Conservation (phyloP, 2,329 filamentous ascomycete genomes). For the Tolypocladium amazonense region DNA sequence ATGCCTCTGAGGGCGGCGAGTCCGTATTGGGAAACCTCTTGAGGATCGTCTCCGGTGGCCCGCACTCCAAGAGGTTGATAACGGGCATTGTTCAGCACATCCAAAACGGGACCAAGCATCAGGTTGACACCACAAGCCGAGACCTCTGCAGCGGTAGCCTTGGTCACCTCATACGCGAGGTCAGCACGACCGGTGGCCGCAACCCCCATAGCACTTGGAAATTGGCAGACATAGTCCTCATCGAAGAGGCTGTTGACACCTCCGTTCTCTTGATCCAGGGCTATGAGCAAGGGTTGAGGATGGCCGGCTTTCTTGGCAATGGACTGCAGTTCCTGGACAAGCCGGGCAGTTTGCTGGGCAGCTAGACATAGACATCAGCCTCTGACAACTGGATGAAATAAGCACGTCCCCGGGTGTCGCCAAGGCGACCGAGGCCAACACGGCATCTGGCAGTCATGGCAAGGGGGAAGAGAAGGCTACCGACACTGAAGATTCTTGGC, state of each 20-base stretch:
- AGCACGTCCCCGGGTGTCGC: neutral
- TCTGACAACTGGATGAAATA: neutral
- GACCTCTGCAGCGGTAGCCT: slow-evolving; percentile 86
- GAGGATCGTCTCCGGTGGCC: slow-evolving; percentile 84
- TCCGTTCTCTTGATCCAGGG: slow-evolving; percentile 94
- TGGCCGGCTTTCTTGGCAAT: slow-evolving; percentile 88
- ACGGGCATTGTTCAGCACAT: slow-evolving; percentile 86
- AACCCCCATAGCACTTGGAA: slow-evolving; percentile 92
- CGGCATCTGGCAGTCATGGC: neutral
- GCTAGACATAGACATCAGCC: slow-evolving; percentile 42
- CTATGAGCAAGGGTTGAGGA: slow-evolving; percentile 79
- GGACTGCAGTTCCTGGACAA: slow-evolving; percentile 85
- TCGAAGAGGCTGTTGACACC: slow-evolving; percentile 96
- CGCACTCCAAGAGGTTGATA: slow-evolving; percentile 86
- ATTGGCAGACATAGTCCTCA: slow-evolving; percentile 91
- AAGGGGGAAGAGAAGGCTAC: slow-evolving; percentile 11
- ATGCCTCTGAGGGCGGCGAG: slow-evolving; percentile 88
- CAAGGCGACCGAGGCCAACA: neutral
- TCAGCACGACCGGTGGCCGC: slow-evolving; percentile 83
- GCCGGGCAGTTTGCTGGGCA: slow-evolving; percentile 75
- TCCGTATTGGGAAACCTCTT: slow-evolving; percentile 87
- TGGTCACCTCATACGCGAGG: slow-evolving; percentile 80
- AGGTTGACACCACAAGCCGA: slow-evolving; percentile 91
- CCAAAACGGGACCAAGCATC: slow-evolving; percentile 86
- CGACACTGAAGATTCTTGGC: slow-evolving; percentile 79